A percentile compares a stretch with the other conserved stretches of the same genome.
phyloP scores from a whole-genome alignment of 371 early-diverging fungal species.

The Dichotomocladium elegans region DNA sequence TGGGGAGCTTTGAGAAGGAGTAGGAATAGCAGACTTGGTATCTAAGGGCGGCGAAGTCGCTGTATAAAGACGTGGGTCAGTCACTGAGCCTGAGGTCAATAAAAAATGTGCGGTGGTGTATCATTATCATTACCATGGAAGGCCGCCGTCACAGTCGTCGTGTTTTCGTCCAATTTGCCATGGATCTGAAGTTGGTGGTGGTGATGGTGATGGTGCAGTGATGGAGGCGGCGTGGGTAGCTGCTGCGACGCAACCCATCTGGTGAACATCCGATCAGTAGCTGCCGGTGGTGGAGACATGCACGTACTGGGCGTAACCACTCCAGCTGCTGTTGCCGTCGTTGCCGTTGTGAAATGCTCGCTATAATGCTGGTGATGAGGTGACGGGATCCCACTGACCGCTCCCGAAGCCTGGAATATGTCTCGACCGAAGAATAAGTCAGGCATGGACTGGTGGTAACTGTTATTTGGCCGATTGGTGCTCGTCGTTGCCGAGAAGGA shows the following conservation, averaged over 20 bases:
- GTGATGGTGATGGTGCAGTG: neutral
- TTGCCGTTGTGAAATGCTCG: no score
- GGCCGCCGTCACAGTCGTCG: neutral
- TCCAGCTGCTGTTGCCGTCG: neutral
- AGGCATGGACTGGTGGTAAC: slow-evolving; percentile 10
- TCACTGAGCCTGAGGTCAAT: neutral
- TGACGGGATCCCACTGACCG: neutral
- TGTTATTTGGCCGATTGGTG: slow-evolving; percentile 1
- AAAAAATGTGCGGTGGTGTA: neutral
- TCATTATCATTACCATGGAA: neutral
- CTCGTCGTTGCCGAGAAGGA: slow-evolving; percentile 11
- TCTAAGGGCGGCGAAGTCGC: slow-evolving; percentile 2
- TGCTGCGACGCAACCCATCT: no score
- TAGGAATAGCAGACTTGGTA: slow-evolving; percentile 10
- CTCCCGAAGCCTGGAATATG: neutral
- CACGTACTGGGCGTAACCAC: neutral
- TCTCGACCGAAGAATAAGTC: slow-evolving; percentile 6
- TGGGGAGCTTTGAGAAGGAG: slow-evolving; percentile 5
- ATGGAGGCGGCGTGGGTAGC: slow-evolving; percentile 2
- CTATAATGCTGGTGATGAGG: neutral
- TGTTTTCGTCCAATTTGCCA: neutral
- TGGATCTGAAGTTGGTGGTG: neutral
- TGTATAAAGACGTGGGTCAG: neutral
- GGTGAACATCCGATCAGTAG: neutral
- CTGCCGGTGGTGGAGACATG: neutral